These are phyloP conservation scores for Alternaria viburni DNA, from an alignment of 2,329 filamentous ascomycete genomes.

Conservation along the genomic window DNA sequence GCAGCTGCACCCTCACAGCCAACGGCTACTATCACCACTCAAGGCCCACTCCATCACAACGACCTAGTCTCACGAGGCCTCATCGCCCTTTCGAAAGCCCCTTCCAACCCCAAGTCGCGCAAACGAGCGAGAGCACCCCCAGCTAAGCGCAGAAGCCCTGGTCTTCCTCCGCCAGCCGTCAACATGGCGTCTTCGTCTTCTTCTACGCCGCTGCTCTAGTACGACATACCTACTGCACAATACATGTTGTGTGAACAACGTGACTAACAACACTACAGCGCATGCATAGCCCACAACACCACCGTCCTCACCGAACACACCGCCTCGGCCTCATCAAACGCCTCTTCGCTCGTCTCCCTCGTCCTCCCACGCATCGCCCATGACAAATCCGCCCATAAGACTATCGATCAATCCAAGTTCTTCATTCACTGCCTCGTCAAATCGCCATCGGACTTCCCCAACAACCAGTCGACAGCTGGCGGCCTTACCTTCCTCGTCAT, in stretches of 20 bases:
- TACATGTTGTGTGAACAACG: not conserved
- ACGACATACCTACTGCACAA: slow-evolving; percentile 5
- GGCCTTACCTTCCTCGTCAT: slow-evolving; percentile 93
- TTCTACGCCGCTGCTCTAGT: slow-evolving; percentile 51
- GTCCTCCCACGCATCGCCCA: slow-evolving; percentile 96
- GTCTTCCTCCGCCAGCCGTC: slow-evolving; percentile 3
- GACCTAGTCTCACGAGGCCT: slow-evolving; percentile 11
- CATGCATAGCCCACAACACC: slow-evolving; percentile 90
- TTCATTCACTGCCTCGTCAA: slow-evolving; percentile 97
- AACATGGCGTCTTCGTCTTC: slow-evolving; percentile 49
- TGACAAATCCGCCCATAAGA: slow-evolving; percentile 80
- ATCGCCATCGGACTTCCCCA: slow-evolving; percentile 70
- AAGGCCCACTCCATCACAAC: slow-evolving; percentile 1
- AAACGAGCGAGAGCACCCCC: slow-evolving; percentile 1
- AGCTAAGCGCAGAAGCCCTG: not conserved
- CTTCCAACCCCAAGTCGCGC: not conserved
- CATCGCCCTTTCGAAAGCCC: slow-evolving; percentile 10
- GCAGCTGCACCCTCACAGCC: slow-evolving; percentile 6
- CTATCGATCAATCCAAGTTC: slow-evolving; percentile 88
- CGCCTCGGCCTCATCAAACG: slow-evolving; percentile 79
- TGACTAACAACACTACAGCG: slow-evolving; percentile 58
- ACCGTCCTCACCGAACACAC: slow-evolving; percentile 96
- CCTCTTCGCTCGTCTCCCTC: slow-evolving; percentile 85
- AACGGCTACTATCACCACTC: slow-evolving; percentile 1
- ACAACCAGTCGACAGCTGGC: slow-evolving; percentile 65